Evolutionary conservation across 2,329 filamentous ascomycete genomes (phyloP).

Genomic region (Arthrobotrys pseudoclavata): DNA sequence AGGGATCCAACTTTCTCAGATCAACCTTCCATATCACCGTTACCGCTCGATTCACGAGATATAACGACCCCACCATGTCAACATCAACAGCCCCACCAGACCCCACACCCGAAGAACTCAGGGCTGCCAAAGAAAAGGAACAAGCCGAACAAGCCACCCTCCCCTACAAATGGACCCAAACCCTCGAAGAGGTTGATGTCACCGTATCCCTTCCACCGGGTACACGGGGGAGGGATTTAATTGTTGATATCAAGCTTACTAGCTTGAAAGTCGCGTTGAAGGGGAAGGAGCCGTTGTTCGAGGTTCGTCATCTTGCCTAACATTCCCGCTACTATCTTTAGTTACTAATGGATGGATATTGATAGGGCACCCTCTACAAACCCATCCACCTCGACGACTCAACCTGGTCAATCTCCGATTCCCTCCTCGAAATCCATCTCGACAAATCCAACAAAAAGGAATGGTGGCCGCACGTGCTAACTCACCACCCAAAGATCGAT

Average conservation of each 20-base stretch:
- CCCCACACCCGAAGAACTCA: slow-evolving; percentile 64
- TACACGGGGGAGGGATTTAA: slow-evolving; percentile 85
- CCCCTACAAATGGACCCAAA: slow-evolving; percentile 98
- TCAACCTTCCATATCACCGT: too few species aligned
- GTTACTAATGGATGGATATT: not conserved
- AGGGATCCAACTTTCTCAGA: too few species aligned
- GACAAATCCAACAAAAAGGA: slow-evolving; percentile 98
- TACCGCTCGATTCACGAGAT: too few species aligned
- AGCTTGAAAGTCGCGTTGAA: slow-evolving; percentile 85
- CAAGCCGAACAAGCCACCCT: slow-evolving; percentile 87
- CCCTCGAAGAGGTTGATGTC: slow-evolving; percentile 87
- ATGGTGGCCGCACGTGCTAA: slow-evolving; percentile 97
- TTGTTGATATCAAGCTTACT: slow-evolving; percentile 84
- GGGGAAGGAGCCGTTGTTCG: slow-evolving; percentile 80
- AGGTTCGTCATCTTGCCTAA: too few species aligned
- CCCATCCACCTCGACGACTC: slow-evolving; percentile 85
- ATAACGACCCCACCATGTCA: slow-evolving; percentile 46
- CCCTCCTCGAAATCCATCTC: slow-evolving; percentile 82
- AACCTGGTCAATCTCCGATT: slow-evolving; percentile 93
- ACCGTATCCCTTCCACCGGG: slow-evolving; percentile 83
- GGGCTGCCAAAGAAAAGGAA: slow-evolving; percentile 78
- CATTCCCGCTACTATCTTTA: not conserved
- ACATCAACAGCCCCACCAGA: slow-evolving; percentile 55
- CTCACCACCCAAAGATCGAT: slow-evolving; percentile 88
- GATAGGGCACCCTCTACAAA: slow-evolving; percentile 85